Conservation (phyloP, 2,329 filamentous ascomycete genomes). For the Diplodia sapinea region DNA sequence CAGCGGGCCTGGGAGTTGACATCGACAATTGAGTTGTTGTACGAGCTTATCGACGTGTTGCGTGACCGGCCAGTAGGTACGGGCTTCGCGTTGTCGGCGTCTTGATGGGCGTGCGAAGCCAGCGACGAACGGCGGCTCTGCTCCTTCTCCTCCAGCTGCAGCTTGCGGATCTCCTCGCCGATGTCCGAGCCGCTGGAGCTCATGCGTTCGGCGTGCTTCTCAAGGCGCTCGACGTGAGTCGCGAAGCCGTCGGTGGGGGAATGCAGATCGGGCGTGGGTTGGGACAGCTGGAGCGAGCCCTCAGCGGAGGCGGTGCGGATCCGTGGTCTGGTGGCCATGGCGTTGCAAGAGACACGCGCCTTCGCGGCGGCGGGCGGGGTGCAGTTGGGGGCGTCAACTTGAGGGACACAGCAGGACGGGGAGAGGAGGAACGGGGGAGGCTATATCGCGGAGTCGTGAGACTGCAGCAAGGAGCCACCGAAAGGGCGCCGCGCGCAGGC, state of each 20-base stretch:
- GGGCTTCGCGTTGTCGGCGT: slow-evolving; percentile 7
- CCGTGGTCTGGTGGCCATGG: slow-evolving; percentile 31
- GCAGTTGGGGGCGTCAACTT: slow-evolving; percentile 1
- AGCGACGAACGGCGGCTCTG: slow-evolving; percentile 69
- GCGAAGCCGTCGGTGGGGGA: slow-evolving; percentile 66
- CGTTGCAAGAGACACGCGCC: slow-evolving; percentile 25
- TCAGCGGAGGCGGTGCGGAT: slow-evolving; percentile 33
- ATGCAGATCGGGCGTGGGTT: slow-evolving; percentile 68
- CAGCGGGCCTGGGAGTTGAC: slow-evolving; percentile 70
- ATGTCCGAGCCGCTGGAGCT: slow-evolving; percentile 75
- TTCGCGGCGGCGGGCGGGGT: slow-evolving; percentile 18
- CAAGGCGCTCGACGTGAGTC: slow-evolving; percentile 73
- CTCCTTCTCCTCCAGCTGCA: slow-evolving; percentile 73
- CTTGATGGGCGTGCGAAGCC: not conserved
- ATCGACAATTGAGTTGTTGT: slow-evolving; percentile 68
- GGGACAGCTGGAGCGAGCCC: slow-evolving; percentile 48
- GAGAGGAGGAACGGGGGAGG: slow-evolving; percentile 22
- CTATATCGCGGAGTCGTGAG: slow-evolving; percentile 27
- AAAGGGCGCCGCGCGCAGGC: slow-evolving; percentile 17
- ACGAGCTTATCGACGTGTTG: slow-evolving; percentile 51
- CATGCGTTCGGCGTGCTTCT: slow-evolving; percentile 76
- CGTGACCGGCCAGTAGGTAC: slow-evolving; percentile 41
- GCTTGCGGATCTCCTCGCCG: slow-evolving; percentile 75
- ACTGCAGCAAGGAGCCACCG: slow-evolving; percentile 29
- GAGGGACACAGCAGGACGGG: slow-evolving; percentile 26